Evolutionary conservation across 2,329 filamentous ascomycete genomes (phyloP), one percentile per base, ranked within the genome.

Genomic region (Colletotrichum brevisporum): DNA sequence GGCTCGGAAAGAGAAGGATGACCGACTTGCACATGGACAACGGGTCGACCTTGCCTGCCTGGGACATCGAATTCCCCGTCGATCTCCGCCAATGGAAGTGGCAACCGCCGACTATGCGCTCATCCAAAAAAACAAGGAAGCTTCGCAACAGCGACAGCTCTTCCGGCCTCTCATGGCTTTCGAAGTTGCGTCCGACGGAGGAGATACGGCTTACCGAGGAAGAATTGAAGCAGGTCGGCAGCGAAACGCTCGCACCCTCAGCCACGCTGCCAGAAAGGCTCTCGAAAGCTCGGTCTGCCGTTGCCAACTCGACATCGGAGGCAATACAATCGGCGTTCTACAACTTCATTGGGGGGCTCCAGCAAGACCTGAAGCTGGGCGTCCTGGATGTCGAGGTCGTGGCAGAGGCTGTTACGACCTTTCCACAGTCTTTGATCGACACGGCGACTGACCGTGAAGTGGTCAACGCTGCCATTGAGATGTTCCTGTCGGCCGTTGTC

Each of bases 1-100:
- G 87, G 6, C 73, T 85, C 21, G 86, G 86, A 43, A 88, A 83
- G 75, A 83, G 88, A 63, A 83, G 83, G 59, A 87, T 89, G 82
- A 86, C 84, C 21, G 86, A 83, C 59, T 76, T 87, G 67, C 81
- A 80, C 63, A 78, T 85, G 63, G 81, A 84, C 27, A 75, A 82
- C 24, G 74, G 75, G 4, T 73, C 78, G 8, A 78, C 77, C 18
- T 76, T 81, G 16, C 80, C 83, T 2, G 75, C 80, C 6, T 89
- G 86, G 87, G 80, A 82, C 0, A 80, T 87, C 53, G 79, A 83
- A 13, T 78, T 82, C 26, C 76, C 83, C 1, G 76, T 82, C 6
- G 82, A 84, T 59, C 75, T 86, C 47, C 82, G 80, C 4, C 77
- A 83, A 61, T 87, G 85, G 85, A 79, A 80, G 54, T 90, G 88